Evolutionary conservation across 306 rosid genomes (phyloP).

Genomic region (Castanospermum australe): DNA sequence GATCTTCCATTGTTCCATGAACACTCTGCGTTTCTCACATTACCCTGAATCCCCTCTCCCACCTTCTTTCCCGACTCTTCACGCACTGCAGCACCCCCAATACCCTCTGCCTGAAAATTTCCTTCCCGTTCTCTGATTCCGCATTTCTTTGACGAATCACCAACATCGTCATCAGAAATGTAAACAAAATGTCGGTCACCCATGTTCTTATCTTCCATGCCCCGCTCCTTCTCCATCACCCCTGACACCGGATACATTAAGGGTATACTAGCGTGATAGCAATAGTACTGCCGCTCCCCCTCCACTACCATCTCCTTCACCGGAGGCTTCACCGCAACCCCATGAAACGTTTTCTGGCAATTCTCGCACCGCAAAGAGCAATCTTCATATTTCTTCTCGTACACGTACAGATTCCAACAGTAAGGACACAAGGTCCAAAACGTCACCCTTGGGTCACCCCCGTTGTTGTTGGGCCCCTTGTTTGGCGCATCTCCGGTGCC

Average conservation of each 20-base stretch:
- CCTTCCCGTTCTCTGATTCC: neutral
- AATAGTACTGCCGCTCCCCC: conserved; percentile 48
- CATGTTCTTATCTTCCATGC: neutral
- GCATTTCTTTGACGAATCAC: neutral
- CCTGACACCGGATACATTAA: conserved; percentile 35
- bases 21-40: neutral
- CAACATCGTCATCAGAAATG: conserved; percentile 28
- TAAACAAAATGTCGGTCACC: neutral
- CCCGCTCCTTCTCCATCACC: neutral
- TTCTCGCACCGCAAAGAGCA: conserved; percentile 57
- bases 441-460: conserved; percentile 12
- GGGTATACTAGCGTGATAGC: conserved; percentile 33
- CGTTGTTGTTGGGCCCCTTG: neutral
- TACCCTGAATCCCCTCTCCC: neutral
- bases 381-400: conserved; percentile 48
- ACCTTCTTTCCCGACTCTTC: neutral
- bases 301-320: conserved; percentile 26
- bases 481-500: neutral
- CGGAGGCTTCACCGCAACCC: conserved; percentile 53
- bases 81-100: neutral
- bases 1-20: neutral
- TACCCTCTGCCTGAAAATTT: neutral
- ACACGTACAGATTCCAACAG: conserved; percentile 60
- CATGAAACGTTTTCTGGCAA: conserved; percentile 58
- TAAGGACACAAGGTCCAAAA: conserved; percentile 85